Base-by-base conservation (phyloP, 306 rosid species). In the Calophaca sinica region DNA sequence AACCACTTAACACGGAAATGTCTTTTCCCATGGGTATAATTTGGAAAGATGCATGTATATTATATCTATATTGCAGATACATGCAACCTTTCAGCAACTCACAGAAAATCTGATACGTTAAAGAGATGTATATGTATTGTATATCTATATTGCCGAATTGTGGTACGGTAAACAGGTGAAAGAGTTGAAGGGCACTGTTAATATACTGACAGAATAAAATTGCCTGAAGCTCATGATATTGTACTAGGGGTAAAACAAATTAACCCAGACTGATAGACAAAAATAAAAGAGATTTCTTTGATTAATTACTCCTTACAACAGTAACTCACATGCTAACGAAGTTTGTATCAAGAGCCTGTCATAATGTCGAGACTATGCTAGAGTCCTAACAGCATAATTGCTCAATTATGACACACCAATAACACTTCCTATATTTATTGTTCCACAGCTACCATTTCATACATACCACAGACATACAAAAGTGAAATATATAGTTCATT, bases 351-450 rank as follows among this genome's bases (percentile, higher is more conserved):
- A 60, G 50, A 61, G 15, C 49, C 48, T 57, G 70, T 8, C 45
- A 42, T 20, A 20, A 20, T 20, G 26, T 20, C 26, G 1, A 64
- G 73, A 48, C 8, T 52, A 9, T 7, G 31, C 59, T 12, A 42
- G 15, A 65, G 36, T 54, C 59, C 58, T 12, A 45, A 6, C 9
- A 65, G 14, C 20, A 75, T 65, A 42, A 54, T 55, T 14, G 15
- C 13, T 54, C 50, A 32, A 64, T 29, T 52, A 42, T 65, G 67
- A 53, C 35, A 31, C 58, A 41, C 77, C 14, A 44, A 44, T 55
- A 46, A 46, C 65, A 8, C 28, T 41, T 13, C 49, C 58, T 66
- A 66, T 65, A 53, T 26, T 36, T 51, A 36, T 75, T 41, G 58
- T 33, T 42, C n/a, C 13, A 3, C 32, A 29, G 54, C 58, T 65